Base-by-base conservation (phyloP, 371 early-diverging fungal genomes). In the Lichtheimia ramosa region DNA sequence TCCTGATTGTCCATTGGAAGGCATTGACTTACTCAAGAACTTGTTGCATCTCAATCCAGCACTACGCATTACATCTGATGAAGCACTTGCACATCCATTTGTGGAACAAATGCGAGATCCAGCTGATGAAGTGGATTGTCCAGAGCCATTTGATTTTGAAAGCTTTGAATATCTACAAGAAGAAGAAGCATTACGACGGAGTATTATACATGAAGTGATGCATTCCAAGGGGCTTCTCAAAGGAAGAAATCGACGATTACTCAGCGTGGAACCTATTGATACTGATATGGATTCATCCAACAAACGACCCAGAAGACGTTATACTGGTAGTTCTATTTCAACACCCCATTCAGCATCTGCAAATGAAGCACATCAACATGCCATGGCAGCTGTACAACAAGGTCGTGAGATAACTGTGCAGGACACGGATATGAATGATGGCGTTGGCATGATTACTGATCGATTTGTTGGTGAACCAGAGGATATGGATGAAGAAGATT, bases 41-140 rank as follows among this genome's bases (percentile, higher is more conserved):
- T 70, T 99, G 71, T 79, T 99, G 3, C 79, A 84, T 1, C 88
- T 92, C 60, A 93, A 98, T 70, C 99, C 99, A 0, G 64, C 63
- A 2, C 75, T 85, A 55, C 76, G 98, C 14, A 88, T 95, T 39
- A 88, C 93, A 4, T 95, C 94, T 0, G 79, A 85, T 52, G 84
- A 92, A 61, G 92, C 91, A 0, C 71, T 98, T 15, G 69, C 82
- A 6, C 93, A 95, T 58, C 84, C 89, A 3, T 96, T 92, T 69
- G 93, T 97, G 62, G 72, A 70, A 3, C 82, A 85, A 48, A 68
- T 81, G 48, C 65, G 74, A 23, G 75, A 74, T 56, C 71, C 67
- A 28, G 56, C 68, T 1, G 81, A 81, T 43, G 81, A 81, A 61
- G 27, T 68, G n/a, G 74, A 60, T 7, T 80, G 77, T 54, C 34